Conservation (phyloP, 495 filamentous ascomycete species). For the Penicillium canariense region DNA sequence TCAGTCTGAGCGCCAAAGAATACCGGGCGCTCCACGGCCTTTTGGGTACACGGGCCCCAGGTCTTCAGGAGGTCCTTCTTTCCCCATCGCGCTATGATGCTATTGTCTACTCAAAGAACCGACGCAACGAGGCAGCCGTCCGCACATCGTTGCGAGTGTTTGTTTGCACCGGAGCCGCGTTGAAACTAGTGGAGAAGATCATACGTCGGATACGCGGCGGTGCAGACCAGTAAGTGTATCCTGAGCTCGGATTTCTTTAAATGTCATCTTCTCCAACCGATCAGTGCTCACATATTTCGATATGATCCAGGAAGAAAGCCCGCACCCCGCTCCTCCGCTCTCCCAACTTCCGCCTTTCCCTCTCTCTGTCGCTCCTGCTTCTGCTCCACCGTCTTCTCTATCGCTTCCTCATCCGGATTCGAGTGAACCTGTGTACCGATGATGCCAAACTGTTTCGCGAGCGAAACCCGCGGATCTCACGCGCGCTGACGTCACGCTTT, state of each 20-base stretch:
- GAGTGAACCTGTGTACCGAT: slow-evolving; percentile 71
- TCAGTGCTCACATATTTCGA: background rate
- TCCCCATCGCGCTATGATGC: slow-evolving; percentile 52
- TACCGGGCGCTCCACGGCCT: slow-evolving; percentile 80
- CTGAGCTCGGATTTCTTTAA: too few species aligned
- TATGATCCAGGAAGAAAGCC: slow-evolving; percentile 32
- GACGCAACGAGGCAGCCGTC: slow-evolving; percentile 77
- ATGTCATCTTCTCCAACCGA: too few species aligned
- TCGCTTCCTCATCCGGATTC: slow-evolving; percentile 82
- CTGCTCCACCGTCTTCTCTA: slow-evolving; percentile 85
- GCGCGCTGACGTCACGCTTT: slow-evolving; percentile 72
- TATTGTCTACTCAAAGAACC: slow-evolving; percentile 54
- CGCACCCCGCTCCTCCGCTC: slow-evolving; percentile 61
- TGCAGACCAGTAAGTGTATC: slow-evolving; percentile 25
- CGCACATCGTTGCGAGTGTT: slow-evolving; percentile 76
- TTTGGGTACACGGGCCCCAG: slow-evolving; percentile 63
- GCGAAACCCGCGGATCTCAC: slow-evolving; percentile 74
- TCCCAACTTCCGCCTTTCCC: slow-evolving; percentile 70
- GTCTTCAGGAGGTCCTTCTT: slow-evolving; percentile 59
- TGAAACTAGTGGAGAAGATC: slow-evolving; percentile 68
- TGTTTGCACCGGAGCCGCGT: slow-evolving; percentile 60
- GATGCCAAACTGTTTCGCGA: slow-evolving; percentile 72
- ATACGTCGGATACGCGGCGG: slow-evolving; percentile 43
- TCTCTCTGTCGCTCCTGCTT: slow-evolving; percentile 79
- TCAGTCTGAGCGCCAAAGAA: slow-evolving; percentile 80